A percentile compares a stretch with the other conserved stretches of the same genome.
phyloP scores from a whole-genome alignment of 1,284 basidiomycete species.

The Pyrrhoderma noxium region DNA sequence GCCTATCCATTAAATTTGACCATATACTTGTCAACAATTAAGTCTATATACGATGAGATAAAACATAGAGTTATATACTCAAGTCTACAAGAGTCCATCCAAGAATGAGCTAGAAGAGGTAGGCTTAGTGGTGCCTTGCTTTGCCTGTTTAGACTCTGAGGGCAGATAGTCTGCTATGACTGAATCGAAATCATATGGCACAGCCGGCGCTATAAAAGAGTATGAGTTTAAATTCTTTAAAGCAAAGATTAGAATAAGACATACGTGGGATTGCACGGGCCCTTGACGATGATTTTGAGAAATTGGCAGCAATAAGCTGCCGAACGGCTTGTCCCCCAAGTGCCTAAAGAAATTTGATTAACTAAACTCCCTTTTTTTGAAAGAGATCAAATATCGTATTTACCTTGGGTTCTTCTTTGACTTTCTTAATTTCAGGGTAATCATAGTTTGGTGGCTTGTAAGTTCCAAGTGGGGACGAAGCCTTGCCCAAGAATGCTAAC shows the following conservation, averaged over 20 bases:
- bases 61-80: background rate
- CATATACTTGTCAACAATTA: background rate
- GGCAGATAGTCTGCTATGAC: constrained; percentile 65
- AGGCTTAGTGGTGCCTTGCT: background rate
- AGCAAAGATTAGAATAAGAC: constrained; percentile 22
- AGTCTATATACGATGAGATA: background rate
- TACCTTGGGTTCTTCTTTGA: constrained; percentile 17
- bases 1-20: background rate
- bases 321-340: constrained; percentile 67
- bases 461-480: constrained; percentile 72
- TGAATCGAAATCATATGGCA: constrained; percentile 54
- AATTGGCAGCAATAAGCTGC: constrained; percentile 61
- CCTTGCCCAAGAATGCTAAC: constrained; percentile 72
- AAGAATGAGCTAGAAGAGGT: constrained; percentile 30
- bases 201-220: constrained; percentile 30
- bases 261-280: constrained; percentile 41
- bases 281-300: constrained; percentile 56
- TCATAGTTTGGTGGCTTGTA: constrained; percentile 39
- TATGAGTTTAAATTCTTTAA: constrained; percentile 1
- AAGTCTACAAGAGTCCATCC: constrained; percentile 36
- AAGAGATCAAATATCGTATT: constrained; percentile 1
- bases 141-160: constrained; percentile 10
- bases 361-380: background rate
- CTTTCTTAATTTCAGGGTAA: constrained; percentile 9
- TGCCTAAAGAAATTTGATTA: constrained; percentile 28